phyloP scores from a whole-genome alignment of 2,329 filamentous ascomycete species.

The Diaporthe humulicola region DNA sequence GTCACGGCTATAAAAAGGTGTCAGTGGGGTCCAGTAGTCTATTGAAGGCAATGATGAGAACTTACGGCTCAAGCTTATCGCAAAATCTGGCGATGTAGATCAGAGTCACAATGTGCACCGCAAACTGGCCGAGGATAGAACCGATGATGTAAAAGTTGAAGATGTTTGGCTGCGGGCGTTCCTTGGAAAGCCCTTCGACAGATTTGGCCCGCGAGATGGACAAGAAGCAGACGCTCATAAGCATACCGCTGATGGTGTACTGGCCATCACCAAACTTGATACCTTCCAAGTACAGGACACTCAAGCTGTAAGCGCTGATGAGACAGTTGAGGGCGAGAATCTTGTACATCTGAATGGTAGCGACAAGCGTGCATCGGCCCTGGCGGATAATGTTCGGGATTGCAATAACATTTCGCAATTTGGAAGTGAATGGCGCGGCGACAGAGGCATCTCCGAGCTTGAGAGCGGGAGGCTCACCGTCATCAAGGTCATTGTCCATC shows the following conservation, averaged over 20 bases:
- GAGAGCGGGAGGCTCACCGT: slow-evolving; percentile 92
- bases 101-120: slow-evolving; percentile 91
- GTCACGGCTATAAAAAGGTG: slow-evolving; percentile 55
- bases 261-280: slow-evolving; percentile 99
- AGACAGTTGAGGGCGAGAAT: slow-evolving; percentile 97
- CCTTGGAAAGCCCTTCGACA: slow-evolving; percentile 95
- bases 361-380: slow-evolving; percentile 95
- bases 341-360: slow-evolving; percentile 99
- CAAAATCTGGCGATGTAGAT: slow-evolving; percentile 95
- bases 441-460: slow-evolving; percentile 98
- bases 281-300: slow-evolving; percentile 94
- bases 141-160: slow-evolving; percentile 99
- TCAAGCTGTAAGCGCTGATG: slow-evolving; percentile 97
- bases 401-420: slow-evolving; percentile 95
- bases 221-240: slow-evolving; percentile 99
- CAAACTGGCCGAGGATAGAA: slow-evolving; percentile 96
- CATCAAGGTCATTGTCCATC: slow-evolving; percentile 88
- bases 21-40: slow-evolving; percentile 45
- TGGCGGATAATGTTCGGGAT: slow-evolving; percentile 99
- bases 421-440: slow-evolving; percentile 96
- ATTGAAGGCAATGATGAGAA: slow-evolving; percentile 44
- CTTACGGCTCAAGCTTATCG: slow-evolving; percentile 86
- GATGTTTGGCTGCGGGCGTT: slow-evolving; percentile 97
- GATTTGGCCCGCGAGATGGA: slow-evolving; percentile 98
- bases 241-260: slow-evolving; percentile 98